These are phyloP conservation scores for Sporisorium exsertum DNA, from an alignment of 1,284 basidiomycete genomes.

Conservation along the genomic window DNA sequence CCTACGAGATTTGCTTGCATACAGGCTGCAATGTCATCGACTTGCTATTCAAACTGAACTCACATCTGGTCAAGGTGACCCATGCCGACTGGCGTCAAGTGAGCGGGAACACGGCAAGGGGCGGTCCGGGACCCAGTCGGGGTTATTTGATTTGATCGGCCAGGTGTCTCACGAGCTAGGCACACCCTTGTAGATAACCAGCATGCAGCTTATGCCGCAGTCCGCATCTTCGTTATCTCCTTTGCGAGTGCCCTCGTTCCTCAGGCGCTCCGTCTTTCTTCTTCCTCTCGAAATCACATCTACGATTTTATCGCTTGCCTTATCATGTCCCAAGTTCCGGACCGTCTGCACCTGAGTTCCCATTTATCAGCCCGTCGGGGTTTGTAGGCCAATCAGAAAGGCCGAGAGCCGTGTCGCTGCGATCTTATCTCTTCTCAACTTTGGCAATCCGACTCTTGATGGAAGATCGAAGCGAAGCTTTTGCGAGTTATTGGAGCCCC, in stretches of 20 bases:
- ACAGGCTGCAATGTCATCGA: not conserved
- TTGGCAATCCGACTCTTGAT: conserved; percentile 5
- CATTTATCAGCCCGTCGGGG: conserved; percentile 13
- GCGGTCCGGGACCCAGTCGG: not conserved
- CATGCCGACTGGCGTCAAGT: too few relatives aligned
- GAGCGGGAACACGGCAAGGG: not conserved
- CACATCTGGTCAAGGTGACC: not conserved
- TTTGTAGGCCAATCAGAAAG: conserved; percentile 1
- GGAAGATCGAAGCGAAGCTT: conserved; percentile 15
- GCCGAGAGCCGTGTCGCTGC: not conserved
- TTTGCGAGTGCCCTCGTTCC: not conserved
- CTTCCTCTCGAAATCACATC: not conserved
- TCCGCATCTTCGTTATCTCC: conserved; percentile 11
- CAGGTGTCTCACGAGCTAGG: not conserved
- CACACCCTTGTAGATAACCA: conserved; percentile 1
- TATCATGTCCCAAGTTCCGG: not conserved
- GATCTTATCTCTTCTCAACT: conserved; percentile 13
- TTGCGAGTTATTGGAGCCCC: conserved; percentile 4
- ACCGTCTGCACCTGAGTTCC: conserved; percentile 7
- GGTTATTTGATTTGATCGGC: conserved; percentile 3
- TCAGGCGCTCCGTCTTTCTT: not conserved
- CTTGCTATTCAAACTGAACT: too few relatives aligned
- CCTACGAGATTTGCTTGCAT: not conserved
- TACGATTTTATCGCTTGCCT: conserved; percentile 7
- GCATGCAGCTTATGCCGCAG: not conserved